Evolutionary conservation across 495 filamentous ascomycete species (phyloP), one percentile per base, ranked within the genome.

Genomic region (Penicillium turbatum): DNA sequence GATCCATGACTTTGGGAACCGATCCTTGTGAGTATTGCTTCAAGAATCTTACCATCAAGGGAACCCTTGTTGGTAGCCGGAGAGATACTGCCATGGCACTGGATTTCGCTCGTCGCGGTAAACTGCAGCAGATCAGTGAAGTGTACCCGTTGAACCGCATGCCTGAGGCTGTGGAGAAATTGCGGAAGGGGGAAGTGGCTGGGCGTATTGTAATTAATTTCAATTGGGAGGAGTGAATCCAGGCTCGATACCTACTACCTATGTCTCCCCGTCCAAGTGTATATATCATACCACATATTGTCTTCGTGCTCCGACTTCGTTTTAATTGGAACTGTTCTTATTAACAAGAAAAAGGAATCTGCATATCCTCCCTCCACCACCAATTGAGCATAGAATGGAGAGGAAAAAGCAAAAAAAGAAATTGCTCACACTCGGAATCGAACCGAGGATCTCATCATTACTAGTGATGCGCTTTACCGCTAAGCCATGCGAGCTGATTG

Each of bases 141-240:
- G 58, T 72, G 0, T 76, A 72, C 53, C 68, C 73, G 0, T 59
- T 76, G 5, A 67, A 68, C 32, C 62, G 70, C 1, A 39, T 78
- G 8, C 62, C 73, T 4, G 63, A 71, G 39, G 75, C 69, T 19
- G 65, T 78, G 1, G 62, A 70, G 10, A 72, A 71, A 39, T 55
- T 76, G 48, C 60, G 71, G 11, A 51, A 48, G 26, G 72, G 72
- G 12, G 62, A 78, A 51, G 72, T 80, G 5, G 74, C 78, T 1
- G 77, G 78, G 1, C 59, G 78, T 10, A 68, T 79, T 34, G 78
- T 80, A 17, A 64, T 79, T 1, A 72, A 79, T 53, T 79, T 81
- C 53, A 77, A 81, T 29, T 61, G 56, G 57, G 63, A 60, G 15
- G 56, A 63, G 37, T 62, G 49, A 24, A 19, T 21, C 21, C 2